phyloP scores from a whole-genome alignment of 768 basidiomycete species.

The Strobilomyces confusus region DNA sequence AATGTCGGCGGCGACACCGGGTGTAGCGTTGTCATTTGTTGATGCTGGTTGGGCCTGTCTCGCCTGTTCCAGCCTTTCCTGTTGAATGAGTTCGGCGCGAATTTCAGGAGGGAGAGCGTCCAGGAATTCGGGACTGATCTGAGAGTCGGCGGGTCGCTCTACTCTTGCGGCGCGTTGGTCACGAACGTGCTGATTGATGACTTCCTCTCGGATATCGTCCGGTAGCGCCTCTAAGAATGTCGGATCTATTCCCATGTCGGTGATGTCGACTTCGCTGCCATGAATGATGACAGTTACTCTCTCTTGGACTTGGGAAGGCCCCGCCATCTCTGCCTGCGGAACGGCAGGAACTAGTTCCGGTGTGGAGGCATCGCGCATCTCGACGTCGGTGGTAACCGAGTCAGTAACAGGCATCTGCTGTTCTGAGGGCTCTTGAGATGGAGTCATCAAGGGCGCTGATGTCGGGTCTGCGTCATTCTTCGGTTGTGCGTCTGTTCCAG shows the following conservation, averaged over 20 bases:
- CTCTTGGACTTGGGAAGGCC: constrained; percentile 41
- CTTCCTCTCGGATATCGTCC: constrained; percentile 98
- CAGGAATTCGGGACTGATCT: constrained; percentile 92
- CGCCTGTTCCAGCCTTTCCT: constrained; percentile 82
- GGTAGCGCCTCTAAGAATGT: constrained; percentile 97
- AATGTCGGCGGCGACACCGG: constrained; percentile 60
- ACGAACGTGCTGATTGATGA: constrained; percentile 93
- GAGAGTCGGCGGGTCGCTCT: constrained; percentile 74
- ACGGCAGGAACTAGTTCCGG: constrained; percentile 17
- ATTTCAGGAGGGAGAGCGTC: constrained; percentile 96
- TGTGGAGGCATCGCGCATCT: constrained; percentile 43
- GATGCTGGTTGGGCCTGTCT: constrained; percentile 42
- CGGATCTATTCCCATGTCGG: constrained; percentile 97
- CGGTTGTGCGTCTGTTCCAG: constrained; percentile 7
- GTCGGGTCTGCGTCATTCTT: constrained; percentile 14
- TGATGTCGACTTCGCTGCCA: constrained; percentile 93
- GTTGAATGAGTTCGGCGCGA: constrained; percentile 94
- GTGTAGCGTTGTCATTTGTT: constrained; percentile 25
- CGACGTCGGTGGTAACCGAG: constrained; percentile 38
- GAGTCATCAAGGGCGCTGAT: constrained; percentile 3
- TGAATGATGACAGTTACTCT: constrained; percentile 89
- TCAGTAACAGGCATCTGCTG: constrained; percentile 32
- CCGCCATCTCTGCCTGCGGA: constrained; percentile 18
- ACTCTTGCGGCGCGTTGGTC: constrained; percentile 80
- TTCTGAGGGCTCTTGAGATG: constrained; percentile 14